Conservation (phyloP, 139 green algal genomes). For the Pleodorina starrii region DNA sequence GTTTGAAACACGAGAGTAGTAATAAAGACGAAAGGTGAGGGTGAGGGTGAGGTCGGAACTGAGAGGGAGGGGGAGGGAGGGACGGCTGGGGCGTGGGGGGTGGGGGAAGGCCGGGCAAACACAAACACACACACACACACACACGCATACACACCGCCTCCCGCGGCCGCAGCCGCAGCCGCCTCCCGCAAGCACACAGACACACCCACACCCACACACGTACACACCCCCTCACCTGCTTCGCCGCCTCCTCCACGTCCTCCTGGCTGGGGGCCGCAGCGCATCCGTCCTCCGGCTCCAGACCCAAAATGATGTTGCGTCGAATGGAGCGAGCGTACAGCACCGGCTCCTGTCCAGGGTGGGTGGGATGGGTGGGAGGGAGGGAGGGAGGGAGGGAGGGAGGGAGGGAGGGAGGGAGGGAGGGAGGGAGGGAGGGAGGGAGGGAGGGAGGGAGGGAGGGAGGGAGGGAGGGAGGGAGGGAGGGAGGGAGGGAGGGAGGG, state of each 20-base stretch:
- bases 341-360: conserved; percentile 87
- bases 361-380: not conserved
- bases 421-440: not conserved
- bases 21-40: too few relatives aligned
- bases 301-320: conserved; percentile 90
- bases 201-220: not conserved
- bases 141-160: too few relatives aligned
- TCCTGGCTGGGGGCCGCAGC: conserved; percentile 50
- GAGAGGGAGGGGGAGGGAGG: conserved; percentile 71
- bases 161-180: too few relatives aligned
- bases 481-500: not conserved
- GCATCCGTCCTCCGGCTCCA: conserved; percentile 74
- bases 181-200: not conserved
- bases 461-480: not conserved
- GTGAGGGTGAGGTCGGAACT: conserved; percentile 81
- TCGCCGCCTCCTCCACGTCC: conserved; percentile 72
- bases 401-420: not conserved
- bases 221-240: not conserved
- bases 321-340: conserved; percentile 85
- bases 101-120: too few relatives aligned
- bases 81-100: too few relatives aligned
- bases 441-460: not conserved
- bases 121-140: too few relatives aligned
- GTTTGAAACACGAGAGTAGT: too few relatives aligned
- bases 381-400: not conserved